These are phyloP conservation scores for Ramichloridium luteum DNA, from an alignment of 2,329 filamentous ascomycete species.

Conservation along the genomic window DNA sequence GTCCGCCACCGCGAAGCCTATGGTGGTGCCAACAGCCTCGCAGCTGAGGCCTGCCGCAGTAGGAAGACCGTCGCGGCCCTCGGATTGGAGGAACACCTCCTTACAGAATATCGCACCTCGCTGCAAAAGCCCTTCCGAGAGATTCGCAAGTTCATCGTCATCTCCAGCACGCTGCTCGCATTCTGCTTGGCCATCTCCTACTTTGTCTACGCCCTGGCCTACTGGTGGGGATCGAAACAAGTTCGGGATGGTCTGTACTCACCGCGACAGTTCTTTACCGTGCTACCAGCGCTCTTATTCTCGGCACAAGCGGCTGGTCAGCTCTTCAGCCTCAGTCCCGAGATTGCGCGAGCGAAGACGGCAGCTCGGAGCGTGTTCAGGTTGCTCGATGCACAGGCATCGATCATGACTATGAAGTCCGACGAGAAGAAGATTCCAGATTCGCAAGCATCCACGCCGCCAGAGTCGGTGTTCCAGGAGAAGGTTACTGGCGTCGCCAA, in stretches of 20 bases:
- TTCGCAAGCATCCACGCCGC: not conserved
- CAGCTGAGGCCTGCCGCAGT: conserved; percentile 53
- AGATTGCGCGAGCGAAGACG: conserved; percentile 33
- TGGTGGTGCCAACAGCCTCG: conserved; percentile 49
- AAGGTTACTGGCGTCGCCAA: conserved; percentile 5
- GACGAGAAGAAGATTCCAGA: conserved; percentile 2
- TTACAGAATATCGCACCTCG: conserved; percentile 26
- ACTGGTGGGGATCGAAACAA: conserved; percentile 37
- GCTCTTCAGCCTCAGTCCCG: conserved; percentile 35
- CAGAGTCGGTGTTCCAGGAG: not conserved
- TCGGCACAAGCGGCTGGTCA: conserved; percentile 36
- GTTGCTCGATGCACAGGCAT: conserved; percentile 29
- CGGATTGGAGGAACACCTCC: conserved; percentile 29
- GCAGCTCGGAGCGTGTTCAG: conserved; percentile 34
- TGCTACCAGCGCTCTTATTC: conserved; percentile 34
- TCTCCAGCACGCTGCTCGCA: conserved; percentile 32
- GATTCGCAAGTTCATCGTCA: conserved; percentile 28
- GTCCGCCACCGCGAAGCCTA: conserved; percentile 53
- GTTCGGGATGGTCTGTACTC: conserved; percentile 32
- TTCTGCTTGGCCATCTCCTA: conserved; percentile 35
- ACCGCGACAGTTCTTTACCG: conserved; percentile 34
- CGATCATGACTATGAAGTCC: conserved; percentile 18
- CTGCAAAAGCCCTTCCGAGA: conserved; percentile 30
- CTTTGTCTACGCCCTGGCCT: conserved; percentile 37
- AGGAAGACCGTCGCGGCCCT: conserved; percentile 47